Conservation (phyloP, 164 flowering plant species). For the Echeveria elegans region DNA sequence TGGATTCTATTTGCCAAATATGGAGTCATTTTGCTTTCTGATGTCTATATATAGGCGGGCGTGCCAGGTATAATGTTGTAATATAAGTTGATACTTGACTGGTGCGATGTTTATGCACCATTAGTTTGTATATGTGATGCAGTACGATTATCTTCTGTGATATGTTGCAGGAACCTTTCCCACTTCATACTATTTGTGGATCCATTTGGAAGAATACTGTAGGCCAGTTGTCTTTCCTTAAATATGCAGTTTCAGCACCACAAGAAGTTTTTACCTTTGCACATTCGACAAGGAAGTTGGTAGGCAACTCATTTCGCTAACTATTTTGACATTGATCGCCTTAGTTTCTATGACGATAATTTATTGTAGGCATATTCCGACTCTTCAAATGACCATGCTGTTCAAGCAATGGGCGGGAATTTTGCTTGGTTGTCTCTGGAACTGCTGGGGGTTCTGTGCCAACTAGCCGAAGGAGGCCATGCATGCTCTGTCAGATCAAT, state of each 20-base stretch:
- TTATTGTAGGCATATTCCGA: too few species aligned
- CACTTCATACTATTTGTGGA: slow-evolving; percentile 58
- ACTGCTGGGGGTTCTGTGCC: slow-evolving; percentile 55
- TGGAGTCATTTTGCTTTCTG: slow-evolving; percentile 60
- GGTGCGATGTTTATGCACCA: background rate
- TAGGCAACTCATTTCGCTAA: slow-evolving; percentile 14
- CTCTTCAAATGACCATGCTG: slow-evolving; percentile 21
- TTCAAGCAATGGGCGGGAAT: slow-evolving; percentile 27
- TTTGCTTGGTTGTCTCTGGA: slow-evolving; percentile 59
- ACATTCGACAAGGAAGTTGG: slow-evolving; percentile 45
- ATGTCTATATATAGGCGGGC: slow-evolving; percentile 54
- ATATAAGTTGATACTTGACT: background rate
- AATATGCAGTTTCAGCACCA: slow-evolving; percentile 51
- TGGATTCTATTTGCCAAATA: slow-evolving; percentile 69
- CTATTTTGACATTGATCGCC: background rate
- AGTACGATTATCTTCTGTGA: background rate
- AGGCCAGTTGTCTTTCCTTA: slow-evolving; percentile 64
- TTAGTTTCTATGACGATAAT: background rate
- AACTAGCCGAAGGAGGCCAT: slow-evolving; percentile 62
- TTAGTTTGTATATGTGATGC: background rate
- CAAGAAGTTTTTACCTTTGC: slow-evolving; percentile 54
- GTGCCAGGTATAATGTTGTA: slow-evolving; percentile 20
- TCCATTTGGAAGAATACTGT: slow-evolving; percentile 60
- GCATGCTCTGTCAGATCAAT: slow-evolving; percentile 36
- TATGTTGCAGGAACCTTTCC: slow-evolving; percentile 56